Base-by-base conservation (phyloP, 768 basidiomycete genomes). In the Termitomyces sp. region DNA sequence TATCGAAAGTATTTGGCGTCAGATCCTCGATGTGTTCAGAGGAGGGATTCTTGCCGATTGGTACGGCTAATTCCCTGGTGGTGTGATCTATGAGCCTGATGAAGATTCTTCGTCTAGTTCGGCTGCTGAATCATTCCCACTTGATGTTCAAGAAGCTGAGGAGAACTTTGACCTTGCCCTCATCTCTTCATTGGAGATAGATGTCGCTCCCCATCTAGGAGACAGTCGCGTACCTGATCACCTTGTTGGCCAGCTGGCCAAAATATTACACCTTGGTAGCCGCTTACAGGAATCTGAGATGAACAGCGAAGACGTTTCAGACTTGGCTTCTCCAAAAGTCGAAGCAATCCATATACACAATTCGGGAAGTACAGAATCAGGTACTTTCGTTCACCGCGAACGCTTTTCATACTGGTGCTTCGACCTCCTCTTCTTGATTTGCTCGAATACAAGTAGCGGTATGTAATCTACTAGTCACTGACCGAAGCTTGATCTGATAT, bases 321-420 rank as follows among this genome's bases (percentile, higher is more conserved):
- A 19, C 40, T 63, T 67, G 43, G 35, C 59, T 47, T 34, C 56
- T 51, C 57, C n/a, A 46, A 54, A 32, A 27, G 72, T 76, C 49
- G 72, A 75, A 54, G 73, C 70, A 42, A 59, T 79, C 48, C 74
- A 76, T 37, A 59, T 71, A 50, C 73, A 70, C 38, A 74, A 72
- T 17, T 61, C 78, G 34, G 90, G 89, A 12, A 86, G 81, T 34
- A 92, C 91, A 2, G 81, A 81, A 38, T 69, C 73, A 10, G 82
- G 82, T 0, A 66, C 72, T 14, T 68, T 83, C 23, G 73, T 88
- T 29, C 87, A 89, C 1, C 75, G 93, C 38, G 94, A 95, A 68
- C 79, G 92, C 8, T 95, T 95, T 67, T 87, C 90, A 7, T 95
- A 92, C 73, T 95, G 93, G 93, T 94, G 90, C 66, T 87, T 95